Conservation (phyloP, 108 stramenopile species). For the Cyclotella cryptica region DNA sequence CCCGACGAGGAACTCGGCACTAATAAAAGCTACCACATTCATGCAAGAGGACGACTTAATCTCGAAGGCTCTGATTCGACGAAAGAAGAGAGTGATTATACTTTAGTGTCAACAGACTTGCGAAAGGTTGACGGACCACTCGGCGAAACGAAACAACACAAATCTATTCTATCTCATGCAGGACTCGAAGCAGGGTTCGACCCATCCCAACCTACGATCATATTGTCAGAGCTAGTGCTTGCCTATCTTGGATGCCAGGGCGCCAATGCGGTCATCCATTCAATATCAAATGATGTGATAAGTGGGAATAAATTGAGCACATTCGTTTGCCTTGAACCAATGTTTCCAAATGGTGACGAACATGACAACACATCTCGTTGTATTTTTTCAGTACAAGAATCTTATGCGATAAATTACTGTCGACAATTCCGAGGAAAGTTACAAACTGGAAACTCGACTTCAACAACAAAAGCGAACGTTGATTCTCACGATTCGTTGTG, state of each 20-base stretch:
- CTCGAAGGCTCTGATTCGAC: background rate
- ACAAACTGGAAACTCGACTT: slow-evolving; percentile 47
- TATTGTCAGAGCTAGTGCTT: slow-evolving; percentile 78
- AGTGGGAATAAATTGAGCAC: slow-evolving; percentile 46
- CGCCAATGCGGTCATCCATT: slow-evolving; percentile 38
- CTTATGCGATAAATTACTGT: slow-evolving; percentile 61
- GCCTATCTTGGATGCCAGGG: slow-evolving; percentile 60
- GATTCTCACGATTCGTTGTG: background rate
- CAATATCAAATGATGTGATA: slow-evolving; percentile 29
- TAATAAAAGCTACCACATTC: slow-evolving; percentile 8
- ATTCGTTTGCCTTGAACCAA: slow-evolving; percentile 55
- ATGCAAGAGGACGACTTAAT: slow-evolving; percentile 12
- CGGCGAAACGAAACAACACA: background rate
- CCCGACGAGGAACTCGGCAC: background rate
- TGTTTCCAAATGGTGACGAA: slow-evolving; percentile 49
- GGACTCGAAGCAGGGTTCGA: slow-evolving; percentile 31
- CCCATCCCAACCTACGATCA: slow-evolving; percentile 56
- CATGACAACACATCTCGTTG: background rate
- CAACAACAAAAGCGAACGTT: slow-evolving; percentile 10
- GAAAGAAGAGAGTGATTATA: slow-evolving; percentile 25
- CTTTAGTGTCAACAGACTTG: slow-evolving; percentile 62
- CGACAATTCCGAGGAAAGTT: slow-evolving; percentile 65
- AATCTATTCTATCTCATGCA: slow-evolving; percentile 31
- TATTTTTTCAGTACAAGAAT: slow-evolving; percentile 52
- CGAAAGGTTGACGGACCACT: slow-evolving; percentile 30